These are phyloP conservation scores for Gynochthodes officinalis DNA, from an alignment of 257 asterid genomes.

Conservation along the genomic window DNA sequence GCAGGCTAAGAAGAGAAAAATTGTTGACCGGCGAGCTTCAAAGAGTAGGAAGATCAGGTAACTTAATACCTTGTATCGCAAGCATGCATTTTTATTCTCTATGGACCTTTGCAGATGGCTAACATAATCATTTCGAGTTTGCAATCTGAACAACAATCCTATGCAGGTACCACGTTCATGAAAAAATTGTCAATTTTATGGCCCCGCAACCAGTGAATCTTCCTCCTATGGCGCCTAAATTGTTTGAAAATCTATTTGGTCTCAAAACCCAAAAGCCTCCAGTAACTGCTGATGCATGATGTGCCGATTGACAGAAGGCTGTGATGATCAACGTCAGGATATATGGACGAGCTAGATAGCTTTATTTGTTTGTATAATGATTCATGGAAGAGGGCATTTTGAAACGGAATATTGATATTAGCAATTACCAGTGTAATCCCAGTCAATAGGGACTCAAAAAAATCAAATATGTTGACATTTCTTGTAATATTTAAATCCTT, in stretches of 20 bases:
- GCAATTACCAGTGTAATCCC: no score
- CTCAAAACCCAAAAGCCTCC: constrained; percentile 41
- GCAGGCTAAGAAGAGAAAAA: constrained; percentile 84
- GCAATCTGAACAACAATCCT: not conserved
- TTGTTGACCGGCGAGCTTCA: constrained; percentile 90
- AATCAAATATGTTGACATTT: no score
- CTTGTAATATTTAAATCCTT: no score
- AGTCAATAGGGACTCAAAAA: no score
- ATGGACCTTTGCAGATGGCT: not conserved
- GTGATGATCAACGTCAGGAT: not conserved
- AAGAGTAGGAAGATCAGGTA: constrained; percentile 93
- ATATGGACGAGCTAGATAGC: no score
- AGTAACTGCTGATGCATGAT: not conserved
- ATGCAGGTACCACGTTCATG: constrained; percentile 86
- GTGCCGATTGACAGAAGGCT: not conserved
- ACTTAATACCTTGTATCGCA: constrained; percentile 9
- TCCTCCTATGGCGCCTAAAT: constrained; percentile 57
- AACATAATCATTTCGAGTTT: not conserved
- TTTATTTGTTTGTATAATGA: no score
- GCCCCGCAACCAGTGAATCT: constrained; percentile 59
- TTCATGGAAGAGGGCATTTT: no score
- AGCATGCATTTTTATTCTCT: not conserved
- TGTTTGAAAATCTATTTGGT: constrained; percentile 68
- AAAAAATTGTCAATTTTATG: constrained; percentile 84
- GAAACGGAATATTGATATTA: no score